A percentile compares a stretch with the other conserved stretches of the same genome.
Conservation (phyloP, 257 asterid genomes). For the Schizonepeta tenuifolia region DNA sequence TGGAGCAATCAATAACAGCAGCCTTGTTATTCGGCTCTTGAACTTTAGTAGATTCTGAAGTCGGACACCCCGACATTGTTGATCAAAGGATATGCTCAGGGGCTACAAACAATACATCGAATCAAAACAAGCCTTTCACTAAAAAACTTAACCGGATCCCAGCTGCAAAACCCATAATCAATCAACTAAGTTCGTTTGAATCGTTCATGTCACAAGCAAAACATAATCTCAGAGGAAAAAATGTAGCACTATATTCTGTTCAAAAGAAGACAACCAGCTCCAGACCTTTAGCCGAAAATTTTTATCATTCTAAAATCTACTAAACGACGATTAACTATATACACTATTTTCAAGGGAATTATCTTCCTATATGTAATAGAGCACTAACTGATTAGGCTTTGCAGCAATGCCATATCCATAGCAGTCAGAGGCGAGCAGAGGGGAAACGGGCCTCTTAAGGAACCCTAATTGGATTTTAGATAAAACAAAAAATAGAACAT, state of each 20-base stretch:
- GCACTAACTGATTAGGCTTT: neutral
- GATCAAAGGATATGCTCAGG: slow-evolving; percentile 21
- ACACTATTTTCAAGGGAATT: no score
- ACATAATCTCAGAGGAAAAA: neutral
- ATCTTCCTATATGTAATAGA: no score
- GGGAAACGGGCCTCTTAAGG: neutral
- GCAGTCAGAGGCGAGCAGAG: neutral
- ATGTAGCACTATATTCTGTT: no score
- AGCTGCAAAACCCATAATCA: slow-evolving; percentile 29
- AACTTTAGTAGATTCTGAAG: slow-evolving; percentile 41
- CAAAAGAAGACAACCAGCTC: no score
- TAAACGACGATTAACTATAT: no score
- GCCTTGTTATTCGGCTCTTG: slow-evolving; percentile 37
- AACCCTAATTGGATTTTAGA: slow-evolving; percentile 14
- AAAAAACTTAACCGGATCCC: slow-evolving; percentile 19
- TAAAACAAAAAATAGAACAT: neutral
- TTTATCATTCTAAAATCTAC: no score
- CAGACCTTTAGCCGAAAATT: no score
- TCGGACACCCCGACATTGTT: slow-evolving; percentile 45
- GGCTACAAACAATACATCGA: slow-evolving; percentile 31
- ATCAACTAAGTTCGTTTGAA: slow-evolving; percentile 2
- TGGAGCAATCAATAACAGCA: slow-evolving; percentile 34
- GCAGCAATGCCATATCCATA: slow-evolving; percentile 11
- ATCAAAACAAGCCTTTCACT: neutral
- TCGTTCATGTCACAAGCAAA: neutral